phyloP scores from a whole-genome alignment of 73 alveolate genomes.

The Tetrahymena borealis region DNA sequence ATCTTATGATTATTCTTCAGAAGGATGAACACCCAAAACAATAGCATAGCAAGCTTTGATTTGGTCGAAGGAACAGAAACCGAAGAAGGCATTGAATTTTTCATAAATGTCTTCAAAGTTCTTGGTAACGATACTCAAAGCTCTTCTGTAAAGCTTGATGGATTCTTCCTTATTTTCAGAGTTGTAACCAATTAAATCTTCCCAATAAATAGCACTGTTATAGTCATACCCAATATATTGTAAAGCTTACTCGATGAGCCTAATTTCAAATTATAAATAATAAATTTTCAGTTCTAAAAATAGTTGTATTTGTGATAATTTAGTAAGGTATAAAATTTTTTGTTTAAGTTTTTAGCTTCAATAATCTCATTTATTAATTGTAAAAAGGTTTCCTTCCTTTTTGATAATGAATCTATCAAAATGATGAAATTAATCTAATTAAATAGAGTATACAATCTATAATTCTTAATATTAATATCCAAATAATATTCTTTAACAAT shows the following conservation, averaged over 20 bases:
- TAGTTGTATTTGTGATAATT: neutral
- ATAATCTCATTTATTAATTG: too few relatives aligned
- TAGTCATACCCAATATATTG: neutral
- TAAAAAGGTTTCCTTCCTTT: too few relatives aligned
- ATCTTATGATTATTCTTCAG: neutral
- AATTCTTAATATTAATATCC: too few relatives aligned
- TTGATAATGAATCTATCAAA: too few relatives aligned
- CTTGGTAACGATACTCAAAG: neutral
- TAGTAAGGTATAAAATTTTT: neutral
- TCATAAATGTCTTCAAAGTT: neutral
- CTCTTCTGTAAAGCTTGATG: neutral
- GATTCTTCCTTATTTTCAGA: neutral
- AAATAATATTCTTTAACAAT: too few relatives aligned
- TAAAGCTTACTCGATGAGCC: neutral
- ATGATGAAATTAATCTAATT: too few relatives aligned
- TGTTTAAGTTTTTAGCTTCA: too few relatives aligned
- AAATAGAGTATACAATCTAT: too few relatives aligned
- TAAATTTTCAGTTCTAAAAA: neutral
- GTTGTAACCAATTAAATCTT: neutral
- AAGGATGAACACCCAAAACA: neutral
- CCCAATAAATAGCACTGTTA: neutral
- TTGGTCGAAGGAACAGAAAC: neutral
- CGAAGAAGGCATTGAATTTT: neutral
- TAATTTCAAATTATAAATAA: neutral
- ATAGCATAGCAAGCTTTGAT: neutral